Evolutionary conservation across 768 basidiomycete genomes (phyloP).

Genomic region (Panus rudis): DNA sequence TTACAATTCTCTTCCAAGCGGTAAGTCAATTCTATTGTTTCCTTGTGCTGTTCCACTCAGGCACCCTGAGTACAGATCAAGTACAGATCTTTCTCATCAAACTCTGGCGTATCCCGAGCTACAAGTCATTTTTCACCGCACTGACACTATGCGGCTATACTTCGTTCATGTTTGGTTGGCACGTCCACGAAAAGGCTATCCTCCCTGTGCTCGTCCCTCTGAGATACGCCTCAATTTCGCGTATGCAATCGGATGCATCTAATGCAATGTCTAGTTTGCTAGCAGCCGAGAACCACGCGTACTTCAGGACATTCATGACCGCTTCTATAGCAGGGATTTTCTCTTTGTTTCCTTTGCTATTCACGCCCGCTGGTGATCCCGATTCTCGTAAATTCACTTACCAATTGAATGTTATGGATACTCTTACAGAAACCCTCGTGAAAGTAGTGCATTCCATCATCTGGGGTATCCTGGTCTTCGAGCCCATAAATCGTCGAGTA

Average conservation of each 20-base stretch:
- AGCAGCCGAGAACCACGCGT: conserved; percentile 75
- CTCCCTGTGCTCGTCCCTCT: conserved; percentile 85
- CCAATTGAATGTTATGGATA: not conserved
- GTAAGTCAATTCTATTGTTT: conserved; percentile 35
- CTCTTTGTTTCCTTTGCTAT: conserved; percentile 86
- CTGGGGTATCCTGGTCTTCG: conserved; percentile 65
- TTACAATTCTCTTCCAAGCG: conserved; percentile 68
- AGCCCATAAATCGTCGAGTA: conserved; percentile 60
- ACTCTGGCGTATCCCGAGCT: conserved; percentile 78
- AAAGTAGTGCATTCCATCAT: conserved; percentile 70
- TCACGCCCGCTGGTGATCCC: conserved; percentile 75
- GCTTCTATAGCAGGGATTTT: conserved; percentile 79
- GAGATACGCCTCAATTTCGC: conserved; percentile 40
- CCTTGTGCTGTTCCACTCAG: too few relatives aligned
- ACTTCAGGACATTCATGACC: conserved; percentile 80
- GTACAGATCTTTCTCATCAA: conserved; percentile 71
- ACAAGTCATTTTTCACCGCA: conserved; percentile 82
- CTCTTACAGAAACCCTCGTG: conserved; percentile 65
- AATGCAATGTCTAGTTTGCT: conserved; percentile 54
- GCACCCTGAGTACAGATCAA: not conserved
- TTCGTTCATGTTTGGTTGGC: conserved; percentile 96
- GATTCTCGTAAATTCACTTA: not conserved
- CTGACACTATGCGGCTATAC: conserved; percentile 87
- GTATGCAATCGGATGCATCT: not conserved
- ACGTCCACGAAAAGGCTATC: conserved; percentile 96